A percentile compares a stretch with the other conserved stretches of the same genome.
phyloP scores from a whole-genome alignment of 805 yeast genomes.

The Clavispora phyllophila region DNA sequence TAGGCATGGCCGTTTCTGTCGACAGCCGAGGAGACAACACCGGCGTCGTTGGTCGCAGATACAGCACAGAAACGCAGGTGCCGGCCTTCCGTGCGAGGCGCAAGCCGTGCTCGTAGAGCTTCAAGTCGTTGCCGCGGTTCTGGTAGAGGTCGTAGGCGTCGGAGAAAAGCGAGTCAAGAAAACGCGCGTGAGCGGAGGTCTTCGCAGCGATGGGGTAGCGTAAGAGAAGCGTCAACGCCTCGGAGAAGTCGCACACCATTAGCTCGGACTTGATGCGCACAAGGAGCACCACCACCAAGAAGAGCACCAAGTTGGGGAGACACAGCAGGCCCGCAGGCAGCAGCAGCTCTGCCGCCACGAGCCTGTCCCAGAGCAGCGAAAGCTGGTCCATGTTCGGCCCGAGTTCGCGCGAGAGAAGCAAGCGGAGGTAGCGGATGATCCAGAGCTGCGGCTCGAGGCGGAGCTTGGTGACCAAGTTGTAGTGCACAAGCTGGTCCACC shows the following conservation, averaged over 20 bases:
- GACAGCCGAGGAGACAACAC: not conserved
- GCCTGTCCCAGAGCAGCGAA: conserved; percentile 45
- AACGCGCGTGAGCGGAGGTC: conserved; percentile 11
- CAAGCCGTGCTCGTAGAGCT: conserved; percentile 36
- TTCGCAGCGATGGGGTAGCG: conserved; percentile 42
- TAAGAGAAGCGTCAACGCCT: conserved; percentile 42
- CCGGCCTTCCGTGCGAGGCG: conserved; percentile 16
- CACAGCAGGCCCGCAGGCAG: not conserved
- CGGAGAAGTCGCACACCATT: conserved; percentile 48
- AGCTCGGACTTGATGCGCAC: conserved; percentile 41
- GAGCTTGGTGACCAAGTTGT: conserved; percentile 38
- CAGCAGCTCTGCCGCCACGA: conserved; percentile 24
- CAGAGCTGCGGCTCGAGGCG: conserved; percentile 48
- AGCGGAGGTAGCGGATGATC: conserved; percentile 48
- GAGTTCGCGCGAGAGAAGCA: conserved; percentile 44
- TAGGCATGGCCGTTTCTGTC: not conserved
- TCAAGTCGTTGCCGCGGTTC: conserved; percentile 30
- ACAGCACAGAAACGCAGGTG: not conserved
- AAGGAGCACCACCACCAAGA: conserved; percentile 38
- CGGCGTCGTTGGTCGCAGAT: not conserved
- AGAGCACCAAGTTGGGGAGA: conserved; percentile 36
- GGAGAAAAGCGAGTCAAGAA: conserved; percentile 24
- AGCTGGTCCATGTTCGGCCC: conserved; percentile 33
- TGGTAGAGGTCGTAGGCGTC: conserved; percentile 32
- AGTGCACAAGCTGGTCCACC: conserved; percentile 45